phyloP scores from a whole-genome alignment of 2,329 filamentous ascomycete genomes.

The Hypomyces rosellus region DNA sequence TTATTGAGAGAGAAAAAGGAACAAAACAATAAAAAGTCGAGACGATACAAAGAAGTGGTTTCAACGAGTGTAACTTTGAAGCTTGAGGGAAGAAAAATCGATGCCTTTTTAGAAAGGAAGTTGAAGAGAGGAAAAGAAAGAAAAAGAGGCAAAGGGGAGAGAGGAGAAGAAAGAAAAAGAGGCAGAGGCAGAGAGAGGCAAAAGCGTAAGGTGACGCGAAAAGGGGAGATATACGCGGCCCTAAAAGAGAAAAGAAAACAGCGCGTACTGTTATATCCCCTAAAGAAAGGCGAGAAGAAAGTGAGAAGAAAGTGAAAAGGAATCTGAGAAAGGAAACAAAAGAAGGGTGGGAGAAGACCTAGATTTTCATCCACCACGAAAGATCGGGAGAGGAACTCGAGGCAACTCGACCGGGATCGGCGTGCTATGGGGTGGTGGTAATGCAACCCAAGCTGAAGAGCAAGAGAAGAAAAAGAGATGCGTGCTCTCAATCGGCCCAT shows the following conservation, averaged over 20 bases:
- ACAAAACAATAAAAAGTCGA: not conserved
- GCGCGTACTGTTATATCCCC: too few relatives aligned
- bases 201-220: constrained; percentile 5
- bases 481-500: too few relatives aligned
- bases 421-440: constrained; percentile 2
- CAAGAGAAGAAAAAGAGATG: not conserved
- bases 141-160: not conserved
- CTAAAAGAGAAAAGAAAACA: too few relatives aligned
- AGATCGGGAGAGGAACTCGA: not conserved
- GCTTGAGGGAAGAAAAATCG: not conserved
- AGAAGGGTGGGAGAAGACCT: not conserved
- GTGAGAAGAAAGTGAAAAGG: not conserved
- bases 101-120: not conserved
- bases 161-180: not conserved
- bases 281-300: constrained; percentile 5
- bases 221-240: not conserved
- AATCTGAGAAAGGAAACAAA: not conserved
- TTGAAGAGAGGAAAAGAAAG: not conserved
- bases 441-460: not conserved
- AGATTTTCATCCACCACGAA: not conserved
- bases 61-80: not conserved
- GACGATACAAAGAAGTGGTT: not conserved
- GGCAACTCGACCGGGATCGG: not conserved
- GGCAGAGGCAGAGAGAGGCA: not conserved
- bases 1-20: not conserved